Percentiles rank a stretch among this genome's conserved stretches.
These are phyloP conservation scores for Schizochytrium sp. DNA, from an alignment of 108 stramenopile species.

Conservation along the genomic window DNA sequence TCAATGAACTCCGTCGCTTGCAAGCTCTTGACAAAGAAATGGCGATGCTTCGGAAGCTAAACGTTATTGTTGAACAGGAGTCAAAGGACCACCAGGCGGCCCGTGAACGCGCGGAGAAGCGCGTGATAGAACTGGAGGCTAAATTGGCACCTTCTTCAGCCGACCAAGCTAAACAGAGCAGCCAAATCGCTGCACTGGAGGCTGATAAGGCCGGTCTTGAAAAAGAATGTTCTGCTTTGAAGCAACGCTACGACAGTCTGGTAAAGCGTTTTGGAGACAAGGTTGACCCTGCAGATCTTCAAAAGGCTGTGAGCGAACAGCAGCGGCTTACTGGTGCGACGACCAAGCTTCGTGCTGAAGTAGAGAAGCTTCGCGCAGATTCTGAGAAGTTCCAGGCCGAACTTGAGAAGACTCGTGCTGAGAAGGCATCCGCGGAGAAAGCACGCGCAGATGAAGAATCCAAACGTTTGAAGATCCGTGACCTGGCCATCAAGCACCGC, in stretches of 20 bases:
- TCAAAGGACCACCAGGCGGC: neutral
- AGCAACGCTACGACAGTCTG: conserved; percentile 40
- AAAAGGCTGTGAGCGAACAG: neutral
- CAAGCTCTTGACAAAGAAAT: conserved; percentile 8
- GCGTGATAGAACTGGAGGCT: conserved; percentile 26
- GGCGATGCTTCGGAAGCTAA: conserved; percentile 26
- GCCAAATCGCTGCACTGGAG: neutral
- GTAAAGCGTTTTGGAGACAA: conserved; percentile 59
- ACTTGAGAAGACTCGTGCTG: neutral
- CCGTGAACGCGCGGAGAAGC: neutral
- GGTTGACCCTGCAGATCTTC: conserved; percentile 23
- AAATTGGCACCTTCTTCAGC: neutral
- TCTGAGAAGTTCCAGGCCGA: neutral
- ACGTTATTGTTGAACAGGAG: neutral
- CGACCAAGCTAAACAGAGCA: neutral
- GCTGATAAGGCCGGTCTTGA: conserved; percentile 39
- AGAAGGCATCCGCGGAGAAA: neutral
- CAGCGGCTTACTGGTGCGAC: neutral
- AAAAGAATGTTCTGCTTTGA: neutral
- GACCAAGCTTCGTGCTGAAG: neutral
- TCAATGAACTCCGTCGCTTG: neutral
- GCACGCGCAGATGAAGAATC: neutral
- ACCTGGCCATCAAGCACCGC: conserved; percentile 21
- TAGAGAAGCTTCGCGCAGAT: neutral
- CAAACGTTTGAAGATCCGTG: neutral